Percentiles rank a stretch among this genome's conserved stretches.
Evolutionary conservation across 75 land plant species (phyloP).

Genomic region (Larix kaempferi): DNA sequence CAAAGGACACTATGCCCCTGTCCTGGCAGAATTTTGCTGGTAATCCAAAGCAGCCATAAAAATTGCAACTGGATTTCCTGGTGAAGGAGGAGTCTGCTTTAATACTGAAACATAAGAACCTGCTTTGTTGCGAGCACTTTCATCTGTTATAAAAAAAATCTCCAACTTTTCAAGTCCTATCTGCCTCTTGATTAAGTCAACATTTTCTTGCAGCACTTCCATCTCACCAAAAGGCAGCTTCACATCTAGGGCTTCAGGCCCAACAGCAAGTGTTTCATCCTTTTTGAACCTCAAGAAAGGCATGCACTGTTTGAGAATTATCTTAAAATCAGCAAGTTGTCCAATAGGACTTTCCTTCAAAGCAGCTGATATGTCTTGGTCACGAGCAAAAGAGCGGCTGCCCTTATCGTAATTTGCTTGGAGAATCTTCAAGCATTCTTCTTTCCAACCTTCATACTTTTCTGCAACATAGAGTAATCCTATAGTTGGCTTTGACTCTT

Average conservation of each 20-base stretch:
- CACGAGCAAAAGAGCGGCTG: slow-evolving; percentile 48
- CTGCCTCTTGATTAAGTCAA: slow-evolving; percentile 70
- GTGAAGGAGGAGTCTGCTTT: slow-evolving; percentile 72
- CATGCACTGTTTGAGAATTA: slow-evolving; percentile 76
- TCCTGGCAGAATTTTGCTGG: slow-evolving; percentile 1
- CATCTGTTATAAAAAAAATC: slow-evolving; percentile 42
- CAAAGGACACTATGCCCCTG: not conserved
- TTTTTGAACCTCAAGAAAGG: slow-evolving; percentile 89
- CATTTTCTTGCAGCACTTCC: slow-evolving; percentile 63
- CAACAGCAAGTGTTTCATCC: slow-evolving; percentile 60
- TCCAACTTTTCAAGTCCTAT: slow-evolving; percentile 59
- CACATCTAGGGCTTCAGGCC: slow-evolving; percentile 71
- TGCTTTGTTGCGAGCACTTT: slow-evolving; percentile 33
- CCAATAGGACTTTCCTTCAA: slow-evolving; percentile 51
- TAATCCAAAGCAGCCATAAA: slow-evolving; percentile 41
- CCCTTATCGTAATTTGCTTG: slow-evolving; percentile 35
- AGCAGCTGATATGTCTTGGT: slow-evolving; percentile 52
- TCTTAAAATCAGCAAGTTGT: slow-evolving; percentile 53
- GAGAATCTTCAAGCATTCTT: slow-evolving; percentile 69
- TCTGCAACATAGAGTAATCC: slow-evolving; percentile 85
- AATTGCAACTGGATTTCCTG: slow-evolving; percentile 78
- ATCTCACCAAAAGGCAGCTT: slow-evolving; percentile 79
- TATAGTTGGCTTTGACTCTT: slow-evolving; percentile 32
- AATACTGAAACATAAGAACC: slow-evolving; percentile 44
- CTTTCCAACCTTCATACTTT: slow-evolving; percentile 78